Conservation (phyloP, 1,139 yeast species). For the Kodamaea suecica region DNA sequence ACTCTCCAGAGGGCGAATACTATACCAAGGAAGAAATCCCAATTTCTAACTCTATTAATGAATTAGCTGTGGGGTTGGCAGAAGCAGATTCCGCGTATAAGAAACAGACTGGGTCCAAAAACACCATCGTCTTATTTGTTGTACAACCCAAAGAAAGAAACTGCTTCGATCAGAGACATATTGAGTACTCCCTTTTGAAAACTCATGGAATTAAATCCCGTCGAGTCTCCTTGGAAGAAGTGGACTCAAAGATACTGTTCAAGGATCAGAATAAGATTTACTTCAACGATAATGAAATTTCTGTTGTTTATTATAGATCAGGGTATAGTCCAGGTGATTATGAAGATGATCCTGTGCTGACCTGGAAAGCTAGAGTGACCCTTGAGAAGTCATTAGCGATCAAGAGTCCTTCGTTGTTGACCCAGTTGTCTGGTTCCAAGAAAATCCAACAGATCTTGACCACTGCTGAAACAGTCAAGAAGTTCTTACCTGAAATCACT, state of each 20-base stretch:
- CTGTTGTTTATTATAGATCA: slow-evolving; percentile 85
- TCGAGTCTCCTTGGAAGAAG: slow-evolving; percentile 67
- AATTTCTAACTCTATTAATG: slow-evolving; percentile 57
- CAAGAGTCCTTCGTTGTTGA: slow-evolving; percentile 84
- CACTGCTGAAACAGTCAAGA: slow-evolving; percentile 42
- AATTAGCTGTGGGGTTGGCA: slow-evolving; percentile 69
- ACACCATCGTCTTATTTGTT: slow-evolving; percentile 67
- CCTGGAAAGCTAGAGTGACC: slow-evolving; percentile 74
- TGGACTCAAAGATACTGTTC: slow-evolving; percentile 37
- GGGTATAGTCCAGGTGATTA: slow-evolving; percentile 85
- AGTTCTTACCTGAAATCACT: slow-evolving; percentile 40
- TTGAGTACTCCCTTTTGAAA: slow-evolving; percentile 68
- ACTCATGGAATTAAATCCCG: slow-evolving; percentile 56
- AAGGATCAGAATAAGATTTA: slow-evolving; percentile 43
- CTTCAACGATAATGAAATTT: slow-evolving; percentile 58
- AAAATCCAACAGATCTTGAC: slow-evolving; percentile 89
- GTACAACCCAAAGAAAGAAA: slow-evolving; percentile 87
- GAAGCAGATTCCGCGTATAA: slow-evolving; percentile 60
- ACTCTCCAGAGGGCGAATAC: slow-evolving; percentile 36
- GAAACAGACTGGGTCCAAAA: slow-evolving; percentile 12
- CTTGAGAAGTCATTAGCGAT: slow-evolving; percentile 78
- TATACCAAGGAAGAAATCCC: slow-evolving; percentile 56
- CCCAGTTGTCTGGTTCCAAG: slow-evolving; percentile 90
- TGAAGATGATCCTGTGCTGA: slow-evolving; percentile 42
- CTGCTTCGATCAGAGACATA: slow-evolving; percentile 82